Base-by-base conservation (phyloP, 306 rosid genomes). In the Quercus rubra region DNA sequence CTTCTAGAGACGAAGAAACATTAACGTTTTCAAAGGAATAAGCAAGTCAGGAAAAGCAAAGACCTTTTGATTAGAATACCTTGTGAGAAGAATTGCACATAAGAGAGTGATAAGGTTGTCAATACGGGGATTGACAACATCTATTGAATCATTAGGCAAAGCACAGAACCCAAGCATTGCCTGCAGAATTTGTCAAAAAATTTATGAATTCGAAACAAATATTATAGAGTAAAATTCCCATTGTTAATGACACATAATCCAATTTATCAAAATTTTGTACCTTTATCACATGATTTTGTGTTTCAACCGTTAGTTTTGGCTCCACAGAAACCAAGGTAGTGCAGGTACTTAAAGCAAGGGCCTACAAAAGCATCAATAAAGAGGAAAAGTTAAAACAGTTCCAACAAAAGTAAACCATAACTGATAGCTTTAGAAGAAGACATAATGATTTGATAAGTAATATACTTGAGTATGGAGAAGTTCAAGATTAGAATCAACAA, bases 111-210 rank as follows among this genome's bases (percentile, higher is more conserved):
- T 81, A 78, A 94, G 97, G 87, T 92, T 94, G 89, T 94, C 91
- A 62, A 94, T 85, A 55, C 90, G 93, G 77, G 90, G 89, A 87
- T 84, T 83, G 75, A 91, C 93, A 55, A 90, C 92, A 80, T 92
- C 95, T 74, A 75, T 84, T n/a, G 99, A 97, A 85, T 94, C 99
- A 89, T 90, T 94, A 80, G 93, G 95, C 84, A 92, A 85, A 71
- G 99, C 94, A 86, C 87, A 92, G 87, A 94, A 94, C 82, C 99
- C 99, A 81, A 94, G 66, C 49, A 95, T 94, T 73, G 99, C 99
- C 99, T 94, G 99, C 77, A 66, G 87, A 72, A 88, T 74, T 84
- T 77, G 70, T 74, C 75, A 78, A 30, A 27, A 87, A 79, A 83
- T 74, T 78, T 49, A 78, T 73, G 78, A 35, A 55, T 19, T 56